Conservation (phyloP, 305 asterid species). For the Euphrasia arctica region DNA sequence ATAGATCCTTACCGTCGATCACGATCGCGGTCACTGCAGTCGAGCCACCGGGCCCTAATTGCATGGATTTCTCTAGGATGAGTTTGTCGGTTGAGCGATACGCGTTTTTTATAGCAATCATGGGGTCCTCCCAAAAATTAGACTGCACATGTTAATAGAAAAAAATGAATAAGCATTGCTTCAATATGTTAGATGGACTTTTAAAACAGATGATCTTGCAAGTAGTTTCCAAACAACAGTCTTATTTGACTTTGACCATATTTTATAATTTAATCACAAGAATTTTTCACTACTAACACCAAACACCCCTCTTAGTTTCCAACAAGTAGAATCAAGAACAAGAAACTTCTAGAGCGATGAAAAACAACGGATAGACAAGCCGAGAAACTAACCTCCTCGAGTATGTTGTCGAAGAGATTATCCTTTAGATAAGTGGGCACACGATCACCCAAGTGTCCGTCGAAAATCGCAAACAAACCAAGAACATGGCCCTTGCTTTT, state of each 20-base stretch:
- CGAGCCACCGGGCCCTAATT: slow-evolving; percentile 89
- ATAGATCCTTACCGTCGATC: slow-evolving; percentile 72
- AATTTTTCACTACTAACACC: not conserved
- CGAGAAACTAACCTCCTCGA: slow-evolving; percentile 44
- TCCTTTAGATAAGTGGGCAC: slow-evolving; percentile 74
- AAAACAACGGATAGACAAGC: not conserved
- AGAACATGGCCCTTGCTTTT: slow-evolving; percentile 53
- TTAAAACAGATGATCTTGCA: no score
- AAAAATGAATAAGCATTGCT: not conserved
- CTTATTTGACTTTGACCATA: no score
- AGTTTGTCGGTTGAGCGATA: slow-evolving; percentile 56
- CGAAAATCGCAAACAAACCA: slow-evolving; percentile 83
- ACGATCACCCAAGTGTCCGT: slow-evolving; percentile 83
- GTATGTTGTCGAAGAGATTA: slow-evolving; percentile 73
- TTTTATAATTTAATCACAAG: not conserved
- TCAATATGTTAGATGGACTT: no score
- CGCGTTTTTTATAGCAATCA: slow-evolving; percentile 58
- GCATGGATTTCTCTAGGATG: slow-evolving; percentile 65
- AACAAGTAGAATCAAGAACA: no score
- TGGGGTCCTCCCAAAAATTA: slow-evolving; percentile 73
- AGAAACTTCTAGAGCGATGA: slow-evolving; percentile 3
- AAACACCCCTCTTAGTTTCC: no score
- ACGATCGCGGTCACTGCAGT: slow-evolving; percentile 91
- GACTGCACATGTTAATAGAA: slow-evolving; percentile 41
- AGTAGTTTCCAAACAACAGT: no score